Percentiles rank a stretch among this genome's conserved stretches.
These are phyloP conservation scores for Mortierella sp. DNA, from an alignment of 371 early-diverging fungal species.

Conservation along the genomic window DNA sequence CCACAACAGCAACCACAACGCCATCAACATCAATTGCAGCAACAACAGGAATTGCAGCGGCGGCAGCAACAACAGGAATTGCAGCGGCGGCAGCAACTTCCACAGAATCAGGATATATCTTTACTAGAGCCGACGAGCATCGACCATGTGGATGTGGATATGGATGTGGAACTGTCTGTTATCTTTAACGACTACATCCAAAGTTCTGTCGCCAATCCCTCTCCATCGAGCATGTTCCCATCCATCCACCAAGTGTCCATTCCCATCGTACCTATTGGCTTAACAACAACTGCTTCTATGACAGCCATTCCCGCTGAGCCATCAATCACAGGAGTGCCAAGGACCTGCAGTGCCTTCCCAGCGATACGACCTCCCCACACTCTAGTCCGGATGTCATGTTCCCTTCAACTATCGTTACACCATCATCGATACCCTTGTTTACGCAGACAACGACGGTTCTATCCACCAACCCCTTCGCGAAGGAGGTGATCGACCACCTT, in stretches of 20 bases:
- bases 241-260: background rate
- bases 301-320: background rate
- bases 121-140: too few relatives aligned
- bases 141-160: too few relatives aligned
- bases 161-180: background rate
- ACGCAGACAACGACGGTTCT: background rate
- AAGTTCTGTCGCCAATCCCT: background rate
- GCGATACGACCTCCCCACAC: background rate
- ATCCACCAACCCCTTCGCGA: background rate
- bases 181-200: conserved; percentile 3
- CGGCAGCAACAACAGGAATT: background rate
- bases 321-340: too few relatives aligned
- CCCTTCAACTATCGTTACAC: background rate
- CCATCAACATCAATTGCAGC: background rate
- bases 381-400: background rate
- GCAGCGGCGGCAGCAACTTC: background rate
- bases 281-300: background rate
- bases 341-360: background rate
- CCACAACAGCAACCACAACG: background rate
- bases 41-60: background rate
- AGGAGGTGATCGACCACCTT: too few relatives aligned
- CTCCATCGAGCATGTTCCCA: background rate
- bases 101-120: too few relatives aligned
- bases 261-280: background rate
- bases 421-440: background rate